A percentile compares a stretch with the other conserved stretches of the same genome.
phyloP scores from a whole-genome alignment of 306 rosid genomes.

The Gastrolobium villosum region DNA sequence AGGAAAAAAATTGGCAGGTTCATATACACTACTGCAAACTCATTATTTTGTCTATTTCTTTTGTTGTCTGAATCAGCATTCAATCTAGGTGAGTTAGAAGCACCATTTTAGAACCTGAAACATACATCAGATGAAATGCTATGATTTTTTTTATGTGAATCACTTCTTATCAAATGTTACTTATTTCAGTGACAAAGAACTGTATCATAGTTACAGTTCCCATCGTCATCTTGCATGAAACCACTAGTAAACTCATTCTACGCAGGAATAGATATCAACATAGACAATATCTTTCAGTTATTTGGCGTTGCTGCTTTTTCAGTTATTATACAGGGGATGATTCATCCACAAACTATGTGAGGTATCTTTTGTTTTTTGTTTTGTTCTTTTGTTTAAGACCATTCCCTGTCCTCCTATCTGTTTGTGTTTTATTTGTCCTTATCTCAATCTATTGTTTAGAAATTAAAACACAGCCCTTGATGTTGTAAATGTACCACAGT shows the following conservation, averaged over 20 bases:
- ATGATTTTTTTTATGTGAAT: slow-evolving; percentile 7
- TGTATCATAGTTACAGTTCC: background rate
- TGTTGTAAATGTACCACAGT: no score
- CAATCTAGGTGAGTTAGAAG: slow-evolving; percentile 13
- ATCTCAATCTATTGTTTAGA: no score
- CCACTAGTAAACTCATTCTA: background rate
- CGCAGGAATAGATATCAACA: background rate
- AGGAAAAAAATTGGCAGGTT: no score
- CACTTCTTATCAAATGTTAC: slow-evolving; percentile 3
- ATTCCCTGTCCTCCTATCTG: no score
- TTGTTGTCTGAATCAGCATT: background rate
- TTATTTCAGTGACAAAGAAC: slow-evolving; percentile 11
- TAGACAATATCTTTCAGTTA: slow-evolving; percentile 2
- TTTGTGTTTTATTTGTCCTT: no score
- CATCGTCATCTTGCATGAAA: slow-evolving; percentile 1
- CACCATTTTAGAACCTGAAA: slow-evolving; percentile 10
- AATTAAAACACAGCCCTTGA: no score
- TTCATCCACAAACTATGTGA: no score
- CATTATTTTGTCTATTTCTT: slow-evolving; percentile 25
- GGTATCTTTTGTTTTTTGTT: no score
- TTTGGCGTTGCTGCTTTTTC: no score
- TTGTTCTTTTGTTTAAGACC: no score
- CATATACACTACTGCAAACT: slow-evolving; percentile 28
- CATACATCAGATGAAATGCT: slow-evolving; percentile 23
- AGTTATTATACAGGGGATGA: no score